phyloP scores from a whole-genome alignment of 2,329 filamentous ascomycete genomes.

The Rhinocladiella similis region DNA sequence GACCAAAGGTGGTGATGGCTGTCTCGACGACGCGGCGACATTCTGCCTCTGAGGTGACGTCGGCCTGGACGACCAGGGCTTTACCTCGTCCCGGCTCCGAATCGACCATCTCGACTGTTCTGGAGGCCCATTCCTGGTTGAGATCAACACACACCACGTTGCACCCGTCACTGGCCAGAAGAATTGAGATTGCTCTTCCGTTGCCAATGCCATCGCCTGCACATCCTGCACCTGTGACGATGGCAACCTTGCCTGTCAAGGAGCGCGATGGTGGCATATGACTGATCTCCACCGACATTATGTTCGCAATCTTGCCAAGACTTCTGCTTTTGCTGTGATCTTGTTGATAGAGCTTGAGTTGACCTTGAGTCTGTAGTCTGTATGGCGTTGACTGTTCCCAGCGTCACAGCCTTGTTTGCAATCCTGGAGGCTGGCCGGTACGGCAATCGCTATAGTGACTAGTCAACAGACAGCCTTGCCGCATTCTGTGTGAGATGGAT shows the following conservation, averaged over 20 bases:
- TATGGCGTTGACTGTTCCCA: no score
- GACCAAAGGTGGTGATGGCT: constrained; percentile 53
- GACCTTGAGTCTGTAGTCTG: no score
- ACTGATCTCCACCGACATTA: no score
- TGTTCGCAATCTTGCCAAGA: not conserved
- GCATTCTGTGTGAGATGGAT: no score
- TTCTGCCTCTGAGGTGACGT: constrained; percentile 56
- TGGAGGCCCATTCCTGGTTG: constrained; percentile 49
- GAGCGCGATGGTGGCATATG: no score
- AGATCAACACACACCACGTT: constrained; percentile 60
- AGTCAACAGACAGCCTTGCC: no score
- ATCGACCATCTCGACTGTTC: constrained; percentile 55
- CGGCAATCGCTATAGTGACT: no score
- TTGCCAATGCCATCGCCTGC: constrained; percentile 61
- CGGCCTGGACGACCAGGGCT: constrained; percentile 47
- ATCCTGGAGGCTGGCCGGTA: no score
- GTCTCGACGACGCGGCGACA: constrained; percentile 45
- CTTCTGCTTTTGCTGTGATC: not conserved
- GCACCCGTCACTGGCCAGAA: constrained; percentile 60
- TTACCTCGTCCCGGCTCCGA: constrained; percentile 38
- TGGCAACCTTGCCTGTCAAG: constrained; percentile 37
- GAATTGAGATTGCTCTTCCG: constrained; percentile 57
- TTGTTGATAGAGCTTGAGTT: not conserved
- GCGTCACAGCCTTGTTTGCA: no score
- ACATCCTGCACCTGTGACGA: constrained; percentile 60